phyloP scores from a whole-genome alignment of 148 eudicot species.

The Silene uniflora region DNA sequence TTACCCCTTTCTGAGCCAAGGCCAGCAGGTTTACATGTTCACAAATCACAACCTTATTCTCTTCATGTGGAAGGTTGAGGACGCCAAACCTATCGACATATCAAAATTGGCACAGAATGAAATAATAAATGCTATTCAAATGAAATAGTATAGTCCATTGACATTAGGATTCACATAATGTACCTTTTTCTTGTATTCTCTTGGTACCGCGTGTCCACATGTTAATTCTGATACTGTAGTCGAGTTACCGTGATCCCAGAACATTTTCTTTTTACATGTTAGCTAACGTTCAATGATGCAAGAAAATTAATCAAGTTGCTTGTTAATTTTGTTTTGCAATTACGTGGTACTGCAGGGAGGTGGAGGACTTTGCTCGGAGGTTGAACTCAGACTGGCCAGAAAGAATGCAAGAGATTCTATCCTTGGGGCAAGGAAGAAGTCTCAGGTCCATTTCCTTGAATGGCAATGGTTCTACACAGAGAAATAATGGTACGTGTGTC shows the following conservation, averaged over 20 bases:
- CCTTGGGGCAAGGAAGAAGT: slow-evolving; percentile 53
- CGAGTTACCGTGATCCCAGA: background rate
- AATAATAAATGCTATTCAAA: background rate
- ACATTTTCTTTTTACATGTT: background rate
- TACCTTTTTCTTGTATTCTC: background rate
- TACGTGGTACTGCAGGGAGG: slow-evolving; percentile 48
- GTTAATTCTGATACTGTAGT: background rate
- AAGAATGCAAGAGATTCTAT: slow-evolving; percentile 62
- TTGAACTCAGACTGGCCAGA: slow-evolving; percentile 80
- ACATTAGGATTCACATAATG: background rate
- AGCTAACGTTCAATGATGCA: background rate
- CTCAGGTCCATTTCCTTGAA: slow-evolving; percentile 31
- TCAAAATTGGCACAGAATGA: background rate
- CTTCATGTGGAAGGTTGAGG: background rate
- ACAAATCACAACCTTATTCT: background rate
- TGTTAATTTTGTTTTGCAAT: slow-evolving; percentile 9
- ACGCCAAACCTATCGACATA: background rate
- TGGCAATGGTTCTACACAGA: slow-evolving; percentile 42
- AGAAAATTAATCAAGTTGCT: background rate
- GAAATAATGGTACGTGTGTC: slow-evolving; percentile 36
- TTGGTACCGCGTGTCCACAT: background rate
- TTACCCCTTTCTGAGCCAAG: background rate
- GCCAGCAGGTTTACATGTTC: background rate
- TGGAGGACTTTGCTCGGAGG: slow-evolving; percentile 84
- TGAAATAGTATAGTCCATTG: background rate